Percentiles rank a stretch among this genome's conserved stretches.
These are phyloP conservation scores for Solanum medicagineum DNA, from an alignment of 257 asterid species.

Conservation along the genomic window DNA sequence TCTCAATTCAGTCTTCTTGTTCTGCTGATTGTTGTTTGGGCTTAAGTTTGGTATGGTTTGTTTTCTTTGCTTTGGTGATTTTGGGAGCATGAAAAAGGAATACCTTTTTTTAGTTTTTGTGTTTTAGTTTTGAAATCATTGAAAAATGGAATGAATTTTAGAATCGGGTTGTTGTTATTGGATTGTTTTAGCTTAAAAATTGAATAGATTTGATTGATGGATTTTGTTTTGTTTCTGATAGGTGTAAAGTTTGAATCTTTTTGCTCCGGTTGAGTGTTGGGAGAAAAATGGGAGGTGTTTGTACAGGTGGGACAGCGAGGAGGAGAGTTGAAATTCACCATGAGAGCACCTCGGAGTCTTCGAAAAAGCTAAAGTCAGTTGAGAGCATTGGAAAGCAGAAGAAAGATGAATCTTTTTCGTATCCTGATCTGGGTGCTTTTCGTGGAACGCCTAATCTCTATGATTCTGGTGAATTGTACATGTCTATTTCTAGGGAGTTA, in stretches of 20 bases:
- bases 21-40: neutral
- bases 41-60: neutral
- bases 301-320: slow-evolving; percentile 63
- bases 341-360: slow-evolving; percentile 50
- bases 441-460: slow-evolving; percentile 49
- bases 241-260: neutral
- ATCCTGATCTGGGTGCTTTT: slow-evolving; percentile 38
- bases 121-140: neutral
- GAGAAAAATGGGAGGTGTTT: slow-evolving; percentile 78
- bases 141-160: neutral
- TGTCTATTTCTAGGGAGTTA: slow-evolving; percentile 55
- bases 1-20: neutral
- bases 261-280: neutral
- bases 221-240: neutral
- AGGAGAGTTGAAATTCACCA: slow-evolving; percentile 26
- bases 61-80: neutral
- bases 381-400: slow-evolving; percentile 31
- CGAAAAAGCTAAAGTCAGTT: slow-evolving; percentile 54
- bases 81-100: neutral
- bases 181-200: neutral
- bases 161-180: neutral
- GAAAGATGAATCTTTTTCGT: slow-evolving; percentile 26
- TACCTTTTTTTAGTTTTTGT: neutral
- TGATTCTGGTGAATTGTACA: slow-evolving; percentile 68
- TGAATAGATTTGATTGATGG: neutral